phyloP scores from a whole-genome alignment of 768 basidiomycete species.

The Boletus huronensis region DNA sequence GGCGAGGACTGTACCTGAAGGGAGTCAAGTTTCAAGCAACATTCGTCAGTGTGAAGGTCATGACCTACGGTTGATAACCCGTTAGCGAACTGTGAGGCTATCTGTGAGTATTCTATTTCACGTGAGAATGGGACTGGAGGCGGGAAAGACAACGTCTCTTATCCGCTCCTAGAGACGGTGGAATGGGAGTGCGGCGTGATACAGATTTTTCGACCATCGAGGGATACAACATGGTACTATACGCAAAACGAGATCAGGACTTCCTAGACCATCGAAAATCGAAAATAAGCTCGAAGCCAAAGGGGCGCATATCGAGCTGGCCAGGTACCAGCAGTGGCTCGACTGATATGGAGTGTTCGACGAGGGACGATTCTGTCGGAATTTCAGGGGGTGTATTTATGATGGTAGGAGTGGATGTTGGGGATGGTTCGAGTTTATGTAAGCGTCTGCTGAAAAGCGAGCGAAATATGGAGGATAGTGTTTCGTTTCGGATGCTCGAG shows the following conservation, averaged over 20 bases:
- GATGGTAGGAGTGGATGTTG: neutral
- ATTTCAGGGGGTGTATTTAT: conserved; percentile 2
- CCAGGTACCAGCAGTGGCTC: conserved; percentile 33
- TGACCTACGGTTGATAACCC: conserved; percentile 1
- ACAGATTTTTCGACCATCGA: conserved; percentile 12
- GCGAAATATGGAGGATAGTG: conserved; percentile 24
- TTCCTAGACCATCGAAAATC: conserved; percentile 66
- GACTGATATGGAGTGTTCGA: conserved; percentile 12
- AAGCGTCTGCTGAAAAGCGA: conserved; percentile 21
- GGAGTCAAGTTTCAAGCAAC: neutral
- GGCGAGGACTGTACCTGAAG: neutral
- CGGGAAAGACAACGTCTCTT: neutral
- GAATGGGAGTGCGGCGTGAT: conserved; percentile 2
- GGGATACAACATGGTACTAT: conserved; percentile 20
- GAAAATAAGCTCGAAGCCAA: conserved; percentile 68
- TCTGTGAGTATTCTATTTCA: neutral
- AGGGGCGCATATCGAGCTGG: conserved; percentile 69
- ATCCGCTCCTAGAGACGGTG: neutral
- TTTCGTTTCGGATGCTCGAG: conserved; percentile 10
- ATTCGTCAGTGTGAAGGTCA: neutral
- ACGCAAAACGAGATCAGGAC: conserved; percentile 13
- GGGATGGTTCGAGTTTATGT: neutral
- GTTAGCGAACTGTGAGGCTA: neutral
- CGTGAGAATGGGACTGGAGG: neutral
- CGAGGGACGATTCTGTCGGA: neutral